Percentiles rank a stretch among this genome's conserved stretches.
Conservation (phyloP, 306 rosid species). For the Acacia acuminata region DNA sequence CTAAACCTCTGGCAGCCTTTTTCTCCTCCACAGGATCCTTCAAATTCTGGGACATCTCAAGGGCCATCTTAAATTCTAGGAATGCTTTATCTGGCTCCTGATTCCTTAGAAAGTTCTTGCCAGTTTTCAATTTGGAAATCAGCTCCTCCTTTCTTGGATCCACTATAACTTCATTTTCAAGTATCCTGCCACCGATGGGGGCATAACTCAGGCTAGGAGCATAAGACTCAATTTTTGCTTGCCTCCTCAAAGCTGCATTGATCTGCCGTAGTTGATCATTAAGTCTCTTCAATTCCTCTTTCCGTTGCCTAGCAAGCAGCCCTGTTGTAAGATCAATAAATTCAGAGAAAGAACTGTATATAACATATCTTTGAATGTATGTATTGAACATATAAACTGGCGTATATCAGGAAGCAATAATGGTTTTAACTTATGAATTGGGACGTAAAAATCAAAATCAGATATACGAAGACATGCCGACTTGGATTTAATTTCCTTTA, state of each 20-base stretch:
- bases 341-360: conserved; percentile 26
- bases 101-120: conserved; percentile 87
- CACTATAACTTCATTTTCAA: conserved; percentile 70
- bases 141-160: conserved; percentile 84
- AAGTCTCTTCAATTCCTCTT: conserved; percentile 67
- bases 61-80: conserved; percentile 70
- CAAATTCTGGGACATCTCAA: conserved; percentile 72
- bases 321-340: conserved; percentile 46
- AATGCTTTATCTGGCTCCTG: conserved; percentile 80
- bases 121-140: conserved; percentile 77
- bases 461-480: not conserved
- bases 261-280: conserved; percentile 94
- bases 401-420: conserved; percentile 4
- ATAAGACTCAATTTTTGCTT: conserved; percentile 95
- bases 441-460: conserved; percentile 21
- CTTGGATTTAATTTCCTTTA: not conserved
- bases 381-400: not conserved
- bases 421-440: not conserved
- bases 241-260: conserved; percentile 83
- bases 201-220: conserved; percentile 95
- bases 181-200: conserved; percentile 71
- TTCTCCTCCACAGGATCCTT: conserved; percentile 87
- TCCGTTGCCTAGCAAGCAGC: conserved; percentile 94
- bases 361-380: not conserved
- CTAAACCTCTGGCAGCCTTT: conserved; percentile 97